Percentiles rank a stretch among this genome's conserved stretches.
These are phyloP conservation scores for Knoxia roxburghii DNA, from an alignment of 257 asterid species.

Conservation along the genomic window DNA sequence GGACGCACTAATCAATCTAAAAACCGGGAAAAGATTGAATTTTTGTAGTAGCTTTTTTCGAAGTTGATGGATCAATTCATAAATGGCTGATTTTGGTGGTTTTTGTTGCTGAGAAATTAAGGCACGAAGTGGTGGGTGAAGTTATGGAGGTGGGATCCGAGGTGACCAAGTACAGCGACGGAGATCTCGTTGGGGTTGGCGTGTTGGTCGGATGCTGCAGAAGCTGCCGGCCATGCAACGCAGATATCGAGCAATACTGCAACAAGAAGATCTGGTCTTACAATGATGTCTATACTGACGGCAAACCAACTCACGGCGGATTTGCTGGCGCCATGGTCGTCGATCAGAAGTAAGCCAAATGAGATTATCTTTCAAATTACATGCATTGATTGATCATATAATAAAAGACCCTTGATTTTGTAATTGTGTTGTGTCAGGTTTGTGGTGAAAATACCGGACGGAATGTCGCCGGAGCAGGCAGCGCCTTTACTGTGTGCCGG, in stretches of 20 bases:
- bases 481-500: constrained; percentile 95
- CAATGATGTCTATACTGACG: constrained; percentile 86
- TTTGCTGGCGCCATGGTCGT: constrained; percentile 77
- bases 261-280: constrained; percentile 89
- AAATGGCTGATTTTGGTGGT: not conserved
- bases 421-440: no score
- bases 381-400: no score
- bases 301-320: constrained; percentile 89
- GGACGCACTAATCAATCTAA: no score
- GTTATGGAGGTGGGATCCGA: constrained; percentile 77
- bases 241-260: constrained; percentile 88
- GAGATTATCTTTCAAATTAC: no score
- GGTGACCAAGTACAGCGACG: constrained; percentile 61
- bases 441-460: constrained; percentile 84
- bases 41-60: no score
- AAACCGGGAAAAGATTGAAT: no score
- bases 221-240: constrained; percentile 56
- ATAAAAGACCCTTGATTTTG: no score
- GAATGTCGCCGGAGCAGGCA: constrained; percentile 84
- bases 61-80: no score
- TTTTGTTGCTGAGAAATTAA: constrained; percentile 16
- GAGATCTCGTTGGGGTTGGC: constrained; percentile 84
- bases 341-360: constrained; percentile 57
- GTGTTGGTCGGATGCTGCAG: constrained; percentile 72
- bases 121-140: constrained; percentile 97